phyloP scores from a whole-genome alignment of 257 asterid species.

The Leonotis leonurus region DNA sequence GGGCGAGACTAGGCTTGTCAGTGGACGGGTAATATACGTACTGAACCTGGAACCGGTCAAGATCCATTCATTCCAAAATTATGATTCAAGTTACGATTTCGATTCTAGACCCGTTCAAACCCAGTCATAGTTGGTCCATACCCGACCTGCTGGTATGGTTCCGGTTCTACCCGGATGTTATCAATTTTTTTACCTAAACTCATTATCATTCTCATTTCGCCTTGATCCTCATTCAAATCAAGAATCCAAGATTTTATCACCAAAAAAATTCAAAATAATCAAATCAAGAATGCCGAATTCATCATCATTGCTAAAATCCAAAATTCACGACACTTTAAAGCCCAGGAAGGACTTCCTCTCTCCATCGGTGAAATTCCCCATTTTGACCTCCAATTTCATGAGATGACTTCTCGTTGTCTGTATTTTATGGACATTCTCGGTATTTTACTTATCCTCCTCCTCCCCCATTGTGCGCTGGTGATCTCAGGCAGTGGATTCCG shows the following conservation, averaged over 20 bases:
- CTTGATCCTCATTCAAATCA: background rate
- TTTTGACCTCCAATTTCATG: conserved; percentile 28
- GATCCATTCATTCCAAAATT: too few species aligned
- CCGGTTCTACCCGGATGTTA: too few species aligned
- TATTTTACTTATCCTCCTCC: conserved; percentile 35
- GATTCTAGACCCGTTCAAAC: too few species aligned
- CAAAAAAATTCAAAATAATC: background rate
- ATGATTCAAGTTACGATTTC: too few species aligned
- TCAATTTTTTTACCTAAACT: too few species aligned
- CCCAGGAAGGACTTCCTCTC: conserved; percentile 28
- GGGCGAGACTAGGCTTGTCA: too few species aligned
- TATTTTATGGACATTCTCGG: conserved; percentile 25
- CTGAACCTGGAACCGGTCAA: too few species aligned
- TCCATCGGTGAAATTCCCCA: background rate
- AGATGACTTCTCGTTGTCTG: conserved; percentile 34
- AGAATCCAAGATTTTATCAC: background rate
- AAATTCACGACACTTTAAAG: conserved; percentile 25
- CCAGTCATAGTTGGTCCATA: too few species aligned
- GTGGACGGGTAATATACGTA: too few species aligned
- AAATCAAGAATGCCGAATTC: background rate
- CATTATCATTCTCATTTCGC: background rate
- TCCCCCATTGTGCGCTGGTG: conserved; percentile 22
- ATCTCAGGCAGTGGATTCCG: background rate
- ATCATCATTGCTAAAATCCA: conserved; percentile 1
- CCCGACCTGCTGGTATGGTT: too few species aligned